These are phyloP conservation scores for Magnaporthiopsis incrustans DNA, from an alignment of 2,329 filamentous ascomycete genomes.

Conservation along the genomic window DNA sequence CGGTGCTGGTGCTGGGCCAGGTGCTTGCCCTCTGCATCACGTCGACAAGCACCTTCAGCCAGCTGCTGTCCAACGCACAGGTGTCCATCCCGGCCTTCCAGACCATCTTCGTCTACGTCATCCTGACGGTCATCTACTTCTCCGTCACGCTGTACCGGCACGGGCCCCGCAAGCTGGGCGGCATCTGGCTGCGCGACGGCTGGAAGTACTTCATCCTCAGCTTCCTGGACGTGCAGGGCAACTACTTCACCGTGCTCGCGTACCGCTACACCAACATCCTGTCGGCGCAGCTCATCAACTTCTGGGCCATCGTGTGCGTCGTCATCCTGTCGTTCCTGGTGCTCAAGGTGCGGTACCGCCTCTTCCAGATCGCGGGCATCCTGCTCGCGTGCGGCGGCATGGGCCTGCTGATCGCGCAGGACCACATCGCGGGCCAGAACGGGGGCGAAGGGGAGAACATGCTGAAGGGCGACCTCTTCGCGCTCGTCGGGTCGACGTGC, in stretches of 20 bases:
- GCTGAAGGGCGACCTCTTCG: slow-evolving; percentile 89
- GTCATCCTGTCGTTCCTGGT: slow-evolving; percentile 76
- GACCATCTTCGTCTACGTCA: slow-evolving; percentile 86
- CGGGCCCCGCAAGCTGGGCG: slow-evolving; percentile 62
- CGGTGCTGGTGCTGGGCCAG: slow-evolving; percentile 74
- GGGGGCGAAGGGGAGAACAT: slow-evolving; percentile 60
- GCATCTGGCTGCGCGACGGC: slow-evolving; percentile 59
- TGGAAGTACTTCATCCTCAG: slow-evolving; percentile 93
- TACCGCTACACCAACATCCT: slow-evolving; percentile 90
- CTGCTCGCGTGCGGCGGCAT: slow-evolving; percentile 84
- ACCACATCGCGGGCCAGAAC: slow-evolving; percentile 74
- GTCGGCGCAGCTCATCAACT: slow-evolving; percentile 92
- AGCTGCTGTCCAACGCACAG: slow-evolving; percentile 55
- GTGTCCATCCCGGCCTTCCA: slow-evolving; percentile 93
- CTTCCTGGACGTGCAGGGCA: slow-evolving; percentile 91
- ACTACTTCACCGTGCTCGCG: slow-evolving; percentile 94
- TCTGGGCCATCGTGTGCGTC: slow-evolving; percentile 95
- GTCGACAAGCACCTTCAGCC: slow-evolving; percentile 82
- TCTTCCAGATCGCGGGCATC: slow-evolving; percentile 79
- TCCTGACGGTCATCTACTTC: slow-evolving; percentile 77
- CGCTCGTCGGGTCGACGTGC: slow-evolving; percentile 76
- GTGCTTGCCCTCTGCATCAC: slow-evolving; percentile 84
- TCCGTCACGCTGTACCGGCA: slow-evolving; percentile 71
- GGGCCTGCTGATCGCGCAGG: slow-evolving; percentile 77
- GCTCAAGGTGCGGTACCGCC: slow-evolving; percentile 82